Evolutionary conservation across 2,329 filamentous ascomycete genomes (phyloP).

Genomic region (Coniochaeta sp.): DNA sequence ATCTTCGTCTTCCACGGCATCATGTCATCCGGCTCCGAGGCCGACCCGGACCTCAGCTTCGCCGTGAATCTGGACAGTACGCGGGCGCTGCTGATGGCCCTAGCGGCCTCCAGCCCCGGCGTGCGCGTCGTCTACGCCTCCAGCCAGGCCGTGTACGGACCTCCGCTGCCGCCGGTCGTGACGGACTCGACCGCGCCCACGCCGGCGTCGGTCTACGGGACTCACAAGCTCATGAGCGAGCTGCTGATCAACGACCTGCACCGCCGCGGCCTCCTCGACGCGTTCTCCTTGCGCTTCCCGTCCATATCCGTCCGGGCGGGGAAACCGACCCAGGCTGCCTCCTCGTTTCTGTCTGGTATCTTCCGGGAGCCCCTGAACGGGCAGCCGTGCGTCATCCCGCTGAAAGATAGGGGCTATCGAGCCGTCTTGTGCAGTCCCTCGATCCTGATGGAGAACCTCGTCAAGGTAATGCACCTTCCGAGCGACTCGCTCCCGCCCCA

Average conservation of each 20-base stretch:
- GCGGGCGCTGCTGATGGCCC: slow-evolving; percentile 40
- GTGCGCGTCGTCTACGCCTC: slow-evolving; percentile 54
- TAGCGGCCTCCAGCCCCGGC: slow-evolving; percentile 41
- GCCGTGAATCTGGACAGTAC: slow-evolving; percentile 56
- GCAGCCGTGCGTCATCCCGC: slow-evolving; percentile 42
- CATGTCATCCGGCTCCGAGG: slow-evolving; percentile 59
- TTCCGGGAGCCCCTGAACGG: slow-evolving; percentile 55
- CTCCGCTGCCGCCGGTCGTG: slow-evolving; percentile 45
- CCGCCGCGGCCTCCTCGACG: slow-evolving; percentile 49
- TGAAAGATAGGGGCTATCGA: slow-evolving; percentile 40
- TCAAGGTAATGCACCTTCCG: slow-evolving; percentile 34
- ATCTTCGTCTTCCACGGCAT: slow-evolving; percentile 60
- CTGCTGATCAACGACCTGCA: slow-evolving; percentile 57
- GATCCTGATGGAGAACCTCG: slow-evolving; percentile 44
- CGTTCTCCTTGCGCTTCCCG: slow-evolving; percentile 50
- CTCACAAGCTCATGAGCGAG: slow-evolving; percentile 57
- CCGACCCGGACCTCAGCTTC: slow-evolving; percentile 51
- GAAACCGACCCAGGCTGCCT: slow-evolving; percentile 52
- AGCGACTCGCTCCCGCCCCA: slow-evolving; percentile 31
- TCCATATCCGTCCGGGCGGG: slow-evolving; percentile 56
- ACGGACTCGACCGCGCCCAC: slow-evolving; percentile 45
- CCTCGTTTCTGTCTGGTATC: slow-evolving; percentile 56
- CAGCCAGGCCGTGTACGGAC: slow-evolving; percentile 57
- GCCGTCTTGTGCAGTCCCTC: slow-evolving; percentile 49
- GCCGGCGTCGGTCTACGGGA: slow-evolving; percentile 55